Base-by-base conservation (phyloP, 495 filamentous ascomycete genomes). In the Talaromyces ruber region DNA sequence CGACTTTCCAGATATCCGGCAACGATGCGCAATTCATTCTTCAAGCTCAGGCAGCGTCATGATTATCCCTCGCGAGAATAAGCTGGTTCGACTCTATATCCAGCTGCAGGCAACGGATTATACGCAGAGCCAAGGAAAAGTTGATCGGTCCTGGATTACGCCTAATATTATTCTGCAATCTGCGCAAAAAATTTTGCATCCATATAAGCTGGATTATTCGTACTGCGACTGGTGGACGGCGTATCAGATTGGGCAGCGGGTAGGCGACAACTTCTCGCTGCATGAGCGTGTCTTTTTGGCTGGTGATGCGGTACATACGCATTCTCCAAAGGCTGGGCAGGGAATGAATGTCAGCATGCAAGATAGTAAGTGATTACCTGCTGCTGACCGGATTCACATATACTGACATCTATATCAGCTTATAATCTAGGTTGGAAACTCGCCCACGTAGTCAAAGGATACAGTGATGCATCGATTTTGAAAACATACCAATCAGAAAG, bases 371-470 rank as follows among this genome's bases (percentile, higher is more conserved):
- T 65, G 9, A 6, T 28, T 2, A 7, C 7, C 9, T 24, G 12
- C 11, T 52, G 25, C n/a, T 3, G 8, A 39, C 1, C 14, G 3
- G 12, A 24, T 25, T n/a, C 45, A 60, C 12, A 61, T 45, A 37
- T 63, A 74, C 6, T 67, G 73, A 16, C 34, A 39, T 39, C 14
- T 39, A 14, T 39, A 39, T 30, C 53, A 69, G 79, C 86, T 0
- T 89, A 84, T 69, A 91, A 91, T 61, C 80, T 91, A 1, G 87
- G 85, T 28, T 91, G 88, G 88, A 92, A 92, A 70, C 74, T 92
- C 24, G 79, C 81, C 0, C 71, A 81, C 34, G 86, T 88, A 2
- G 72, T 84, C 57, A 82, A 82, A 26, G 81, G 76, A 18, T 74
- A 82, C 47, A 67, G 77, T 0, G 74, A 80, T 28, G 77, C 72